Percentiles rank a stretch among this genome's conserved stretches.
Conservation (phyloP, 768 basidiomycete genomes). For the Asterophora parasitica region DNA sequence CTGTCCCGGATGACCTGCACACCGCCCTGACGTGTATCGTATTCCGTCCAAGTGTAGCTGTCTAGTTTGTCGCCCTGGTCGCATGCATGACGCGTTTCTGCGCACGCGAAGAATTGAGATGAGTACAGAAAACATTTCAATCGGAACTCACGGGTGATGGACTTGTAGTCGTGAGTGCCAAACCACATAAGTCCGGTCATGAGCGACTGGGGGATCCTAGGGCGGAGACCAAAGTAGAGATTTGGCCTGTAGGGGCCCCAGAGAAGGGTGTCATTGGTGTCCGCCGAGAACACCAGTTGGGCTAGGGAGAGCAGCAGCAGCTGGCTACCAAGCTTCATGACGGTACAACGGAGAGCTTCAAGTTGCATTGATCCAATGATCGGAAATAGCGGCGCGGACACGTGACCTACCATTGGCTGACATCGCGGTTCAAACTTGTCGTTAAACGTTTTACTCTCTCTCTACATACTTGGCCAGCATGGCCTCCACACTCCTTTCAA, state of each 20-base stretch:
- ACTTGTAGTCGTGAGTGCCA: constrained; percentile 79
- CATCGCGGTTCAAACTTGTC: too few species aligned
- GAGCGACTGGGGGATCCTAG: constrained; percentile 81
- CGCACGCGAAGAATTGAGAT: constrained; percentile 8
- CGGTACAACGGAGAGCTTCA: background rate
- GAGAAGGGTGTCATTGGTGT: constrained; percentile 52
- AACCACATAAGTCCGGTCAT: constrained; percentile 95
- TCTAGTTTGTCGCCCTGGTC: constrained; percentile 82
- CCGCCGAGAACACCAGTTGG: constrained; percentile 31
- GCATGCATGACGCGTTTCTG: constrained; percentile 81
- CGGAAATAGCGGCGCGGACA: constrained; percentile 10
- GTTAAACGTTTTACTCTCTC: background rate
- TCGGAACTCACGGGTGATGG: constrained; percentile 50
- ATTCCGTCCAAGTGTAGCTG: constrained; percentile 83
- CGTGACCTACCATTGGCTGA: constrained; percentile 10
- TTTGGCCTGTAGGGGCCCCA: constrained; percentile 91
- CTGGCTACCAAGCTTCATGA: constrained; percentile 40
- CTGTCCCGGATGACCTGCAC: constrained; percentile 80
- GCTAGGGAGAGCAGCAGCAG: constrained; percentile 42
- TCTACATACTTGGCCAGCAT: constrained; percentile 7
- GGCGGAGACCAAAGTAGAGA: constrained; percentile 91
- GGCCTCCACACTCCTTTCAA: constrained; percentile 13
- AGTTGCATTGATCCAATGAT: background rate
- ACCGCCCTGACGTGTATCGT: constrained; percentile 82
- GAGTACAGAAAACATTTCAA: background rate